These are phyloP conservation scores for Circinella umbellata DNA, from an alignment of 371 early-diverging fungal genomes.

Conservation along the genomic window DNA sequence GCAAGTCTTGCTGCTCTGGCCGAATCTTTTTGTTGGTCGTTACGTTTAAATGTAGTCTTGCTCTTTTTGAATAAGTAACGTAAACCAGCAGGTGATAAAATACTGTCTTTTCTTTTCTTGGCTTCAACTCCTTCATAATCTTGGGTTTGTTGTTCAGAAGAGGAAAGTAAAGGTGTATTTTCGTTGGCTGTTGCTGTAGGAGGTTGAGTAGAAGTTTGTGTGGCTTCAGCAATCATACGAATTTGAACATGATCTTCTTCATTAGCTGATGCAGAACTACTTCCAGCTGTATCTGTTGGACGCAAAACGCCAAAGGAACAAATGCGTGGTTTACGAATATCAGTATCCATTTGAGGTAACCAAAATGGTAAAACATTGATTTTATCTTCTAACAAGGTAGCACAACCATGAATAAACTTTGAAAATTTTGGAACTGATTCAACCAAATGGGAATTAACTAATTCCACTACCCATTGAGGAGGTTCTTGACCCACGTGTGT, in stretches of 20 bases:
- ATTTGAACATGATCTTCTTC: constrained; percentile 41
- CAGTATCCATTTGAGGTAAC: constrained; percentile 97
- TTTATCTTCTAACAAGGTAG: constrained; percentile 88
- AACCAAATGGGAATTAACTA: constrained; percentile 91
- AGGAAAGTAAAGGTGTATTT: not conserved
- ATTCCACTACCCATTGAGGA: constrained; percentile 95
- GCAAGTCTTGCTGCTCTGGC: constrained; percentile 14
- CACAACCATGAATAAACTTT: constrained; percentile 98
- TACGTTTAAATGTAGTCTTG: constrained; percentile 18
- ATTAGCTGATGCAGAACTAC: constrained; percentile 32
- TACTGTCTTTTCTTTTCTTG: not conserved
- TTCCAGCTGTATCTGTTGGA: constrained; percentile 36
- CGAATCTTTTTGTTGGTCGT: not conserved
- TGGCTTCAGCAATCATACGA: constrained; percentile 30
- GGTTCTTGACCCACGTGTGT: constrained; percentile 92
- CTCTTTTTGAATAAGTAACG: constrained; percentile 27
- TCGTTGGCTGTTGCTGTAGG: not conserved
- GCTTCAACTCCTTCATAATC: not conserved
- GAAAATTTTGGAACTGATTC: constrained; percentile 99
- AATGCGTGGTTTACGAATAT: constrained; percentile 81
- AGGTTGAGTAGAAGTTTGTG: constrained; percentile 1
- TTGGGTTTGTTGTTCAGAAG: too few relatives aligned
- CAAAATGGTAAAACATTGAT: constrained; percentile 97
- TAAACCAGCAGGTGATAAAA: constrained; percentile 33
- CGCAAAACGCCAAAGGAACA: constrained; percentile 48